Percentiles rank a stretch among this genome's conserved stretches.
Conservation (phyloP, 2,329 filamentous ascomycete species). For the Mycosphaerelloides madeirae region DNA sequence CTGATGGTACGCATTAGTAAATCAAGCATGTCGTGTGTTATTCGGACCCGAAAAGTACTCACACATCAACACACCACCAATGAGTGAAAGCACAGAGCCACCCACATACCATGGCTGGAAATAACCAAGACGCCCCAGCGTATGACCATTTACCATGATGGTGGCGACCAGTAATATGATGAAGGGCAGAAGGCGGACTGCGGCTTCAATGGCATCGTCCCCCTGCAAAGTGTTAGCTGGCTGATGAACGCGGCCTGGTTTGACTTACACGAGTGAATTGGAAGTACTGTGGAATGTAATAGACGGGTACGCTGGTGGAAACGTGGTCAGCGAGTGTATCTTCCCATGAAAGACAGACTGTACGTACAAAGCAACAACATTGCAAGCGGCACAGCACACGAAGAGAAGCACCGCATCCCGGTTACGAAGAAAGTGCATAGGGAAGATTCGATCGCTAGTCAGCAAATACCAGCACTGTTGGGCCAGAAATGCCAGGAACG, state of each 20-base stretch:
- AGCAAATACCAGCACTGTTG: conserved; percentile 43
- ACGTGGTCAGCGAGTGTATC: no score
- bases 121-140: background rate
- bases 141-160: background rate
- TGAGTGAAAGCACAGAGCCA: conserved; percentile 8
- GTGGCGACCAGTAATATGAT: conserved; percentile 6
- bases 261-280: conserved; percentile 48
- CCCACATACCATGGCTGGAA: conserved; percentile 9
- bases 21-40: no score
- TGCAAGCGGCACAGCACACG: background rate
- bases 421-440: background rate
- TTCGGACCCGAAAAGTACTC: no score
- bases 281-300: conserved; percentile 52
- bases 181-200: conserved; percentile 39
- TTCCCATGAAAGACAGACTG: no score
- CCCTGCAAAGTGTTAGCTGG: no score
- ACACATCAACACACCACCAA: conserved; percentile 13
- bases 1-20: no score
- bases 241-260: no score
- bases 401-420: conserved; percentile 2
- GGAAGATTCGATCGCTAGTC: conserved; percentile 38
- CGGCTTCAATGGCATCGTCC: conserved; percentile 39
- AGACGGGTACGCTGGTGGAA: no score
- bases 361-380: conserved; percentile 40
- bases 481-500: conserved; percentile 41